These are phyloP conservation scores for Irpex sp. DNA, from an alignment of 1,284 basidiomycete species.

Conservation along the genomic window DNA sequence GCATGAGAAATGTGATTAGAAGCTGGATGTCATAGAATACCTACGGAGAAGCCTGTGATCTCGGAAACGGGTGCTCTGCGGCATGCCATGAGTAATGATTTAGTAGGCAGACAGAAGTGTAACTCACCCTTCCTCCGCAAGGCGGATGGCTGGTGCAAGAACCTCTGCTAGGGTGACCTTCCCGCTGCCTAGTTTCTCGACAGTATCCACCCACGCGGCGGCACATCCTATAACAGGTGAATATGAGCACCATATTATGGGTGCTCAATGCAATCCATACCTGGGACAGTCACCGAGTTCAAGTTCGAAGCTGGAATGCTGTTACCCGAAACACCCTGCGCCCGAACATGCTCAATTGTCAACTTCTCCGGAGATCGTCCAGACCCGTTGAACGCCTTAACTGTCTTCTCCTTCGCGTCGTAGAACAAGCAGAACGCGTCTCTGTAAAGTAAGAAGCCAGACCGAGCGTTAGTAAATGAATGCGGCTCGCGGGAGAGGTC, in stretches of 20 bases:
- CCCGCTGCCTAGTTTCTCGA: constrained; percentile 81
- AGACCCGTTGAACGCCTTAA: constrained; percentile 83
- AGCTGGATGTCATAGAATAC: constrained; percentile 17
- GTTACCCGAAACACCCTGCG: constrained; percentile 62
- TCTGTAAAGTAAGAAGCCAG: constrained; percentile 29
- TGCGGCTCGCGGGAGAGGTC: not conserved
- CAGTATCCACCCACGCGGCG: constrained; percentile 89
- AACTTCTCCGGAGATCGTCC: constrained; percentile 82
- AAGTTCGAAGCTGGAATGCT: constrained; percentile 71
- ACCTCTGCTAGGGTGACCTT: constrained; percentile 75
- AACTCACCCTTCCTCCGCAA: constrained; percentile 82
- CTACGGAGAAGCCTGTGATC: constrained; percentile 57
- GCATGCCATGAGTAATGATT: not conserved
- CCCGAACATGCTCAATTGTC: constrained; percentile 67
- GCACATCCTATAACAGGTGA: constrained; percentile 59
- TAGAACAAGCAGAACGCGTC: constrained; percentile 94
- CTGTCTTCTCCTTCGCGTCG: constrained; percentile 72
- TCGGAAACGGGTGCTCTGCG: constrained; percentile 77
- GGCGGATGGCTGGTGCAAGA: constrained; percentile 79
- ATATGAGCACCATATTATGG: not conserved
- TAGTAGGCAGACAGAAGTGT: not conserved
- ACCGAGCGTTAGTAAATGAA: too few species aligned
- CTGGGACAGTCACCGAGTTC: constrained; percentile 90
- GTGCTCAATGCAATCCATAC: constrained; percentile 26
- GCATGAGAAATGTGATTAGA: not conserved